Base-by-base conservation (phyloP, 2,329 filamentous ascomycete genomes). In the Lasiodiplodia sp. region DNA sequence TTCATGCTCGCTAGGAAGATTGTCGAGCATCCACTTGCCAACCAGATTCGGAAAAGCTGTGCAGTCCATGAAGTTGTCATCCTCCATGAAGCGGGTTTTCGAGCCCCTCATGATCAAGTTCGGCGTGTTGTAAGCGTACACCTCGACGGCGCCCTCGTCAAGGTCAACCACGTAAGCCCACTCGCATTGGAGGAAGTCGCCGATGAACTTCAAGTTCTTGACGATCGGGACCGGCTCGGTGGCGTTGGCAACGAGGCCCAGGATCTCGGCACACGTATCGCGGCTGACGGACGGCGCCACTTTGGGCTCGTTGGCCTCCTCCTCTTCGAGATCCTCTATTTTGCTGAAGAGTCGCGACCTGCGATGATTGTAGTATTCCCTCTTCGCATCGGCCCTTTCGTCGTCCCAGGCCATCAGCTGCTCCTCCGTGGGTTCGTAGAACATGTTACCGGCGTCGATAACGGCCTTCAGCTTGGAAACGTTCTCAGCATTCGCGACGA, bases 391-490 rank as follows among this genome's bases (percentile, higher is more conserved):
- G 28, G 4, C 18, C 16, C 18, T 11, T 10, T 57, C 31, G 0
- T 18, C 28, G 0, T 23, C 18, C 28, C 31, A 57, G 16, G 31
- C 16, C 1, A n/a, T 14, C 3, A 57, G 11, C 40, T 73, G 67
- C 8, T 68, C 60, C 0, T 40, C 53, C 14, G 67, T 62, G 4
- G 66, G 71, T 8, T 56, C 38, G 66, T 71, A 72, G 52, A 74
- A 66, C 34, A 47, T 40, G 12, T 12, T 16, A 16, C 11, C 44
- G 16, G 69, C 62, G 34, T 71, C 65, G 11, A 76, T 67, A 10
- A 70, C 73, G 3, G 67, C 58, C 18, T 72, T 72, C 23, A 77
- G 71, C 38, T 70, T 69, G 10, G 66, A 53, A 65, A 77, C 70
- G 58, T 77, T 76, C 25, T 37, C 69, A 0, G 71, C 62, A 8